Evolutionary conservation across 1,284 basidiomycete species (phyloP).

Genomic region (Pyrrhoderma lamaoense): DNA sequence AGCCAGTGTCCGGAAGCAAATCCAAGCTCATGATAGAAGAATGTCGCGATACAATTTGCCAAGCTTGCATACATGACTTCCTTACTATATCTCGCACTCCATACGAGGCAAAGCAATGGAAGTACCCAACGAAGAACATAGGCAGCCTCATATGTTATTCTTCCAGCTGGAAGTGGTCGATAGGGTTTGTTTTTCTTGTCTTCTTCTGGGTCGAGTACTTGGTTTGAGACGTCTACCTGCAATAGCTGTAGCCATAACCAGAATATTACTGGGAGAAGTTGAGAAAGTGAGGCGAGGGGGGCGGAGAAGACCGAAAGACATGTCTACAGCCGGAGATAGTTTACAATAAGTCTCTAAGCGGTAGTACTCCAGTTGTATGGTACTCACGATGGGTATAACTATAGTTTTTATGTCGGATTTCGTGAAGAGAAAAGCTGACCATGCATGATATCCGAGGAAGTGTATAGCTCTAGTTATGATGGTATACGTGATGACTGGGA

Average conservation of each 20-base stretch:
- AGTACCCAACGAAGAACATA: slow-evolving; percentile 28
- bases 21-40: slow-evolving; percentile 26
- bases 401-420: slow-evolving; percentile 33
- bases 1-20: slow-evolving; percentile 22
- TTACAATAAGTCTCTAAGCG: neutral
- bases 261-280: slow-evolving; percentile 22
- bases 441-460: slow-evolving; percentile 7
- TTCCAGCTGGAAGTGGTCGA: slow-evolving; percentile 30
- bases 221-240: slow-evolving; percentile 36
- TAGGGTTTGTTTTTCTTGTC: slow-evolving; percentile 31
- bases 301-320: slow-evolving; percentile 25
- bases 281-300: slow-evolving; percentile 20
- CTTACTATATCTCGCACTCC: slow-evolving; percentile 22
- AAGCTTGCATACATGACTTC: slow-evolving; percentile 22
- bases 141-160: slow-evolving; percentile 23
- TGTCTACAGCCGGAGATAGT: neutral
- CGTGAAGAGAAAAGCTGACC: slow-evolving; percentile 28
- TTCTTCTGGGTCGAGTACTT: slow-evolving; percentile 27
- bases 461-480: too few species aligned
- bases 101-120: slow-evolving; percentile 21
- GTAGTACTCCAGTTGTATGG: neutral
- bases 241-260: slow-evolving; percentile 42
- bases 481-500: too few species aligned
- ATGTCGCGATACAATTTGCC: slow-evolving; percentile 18
- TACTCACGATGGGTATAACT: slow-evolving; percentile 31